Evolutionary conservation across 306 rosid genomes (phyloP).

Genomic region (Alnus rubra): DNA sequence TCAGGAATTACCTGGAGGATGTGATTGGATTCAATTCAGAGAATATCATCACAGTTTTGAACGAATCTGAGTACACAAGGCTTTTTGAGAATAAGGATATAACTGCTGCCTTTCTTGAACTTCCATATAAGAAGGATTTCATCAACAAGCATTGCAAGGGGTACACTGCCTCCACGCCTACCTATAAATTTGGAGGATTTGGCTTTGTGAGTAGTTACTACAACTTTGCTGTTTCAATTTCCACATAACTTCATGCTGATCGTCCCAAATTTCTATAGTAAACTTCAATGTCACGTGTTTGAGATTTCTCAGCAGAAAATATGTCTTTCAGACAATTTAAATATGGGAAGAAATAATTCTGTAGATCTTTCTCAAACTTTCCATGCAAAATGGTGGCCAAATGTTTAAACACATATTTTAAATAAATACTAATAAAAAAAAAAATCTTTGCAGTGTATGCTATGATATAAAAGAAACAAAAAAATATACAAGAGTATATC

Average conservation of each 20-base stretch:
- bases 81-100: slow-evolving; percentile 32
- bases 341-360: too few relatives aligned
- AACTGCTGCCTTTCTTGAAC: slow-evolving; percentile 70
- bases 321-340: too few relatives aligned
- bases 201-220: slow-evolving; percentile 60
- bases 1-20: slow-evolving; percentile 37
- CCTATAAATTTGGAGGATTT: slow-evolving; percentile 65
- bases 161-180: slow-evolving; percentile 34
- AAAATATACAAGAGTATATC: too few relatives aligned
- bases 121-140: slow-evolving; percentile 60
- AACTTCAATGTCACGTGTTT: too few relatives aligned
- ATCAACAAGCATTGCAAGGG: slow-evolving; percentile 46
- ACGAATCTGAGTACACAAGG: slow-evolving; percentile 24
- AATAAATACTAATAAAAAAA: too few relatives aligned
- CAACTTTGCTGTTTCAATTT: background rate
- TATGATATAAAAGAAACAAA: too few relatives aligned
- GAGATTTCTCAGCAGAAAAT: too few relatives aligned
- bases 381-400: background rate
- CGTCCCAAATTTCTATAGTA: background rate
- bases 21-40: slow-evolving; percentile 34
- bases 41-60: slow-evolving; percentile 25
- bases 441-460: too few relatives aligned
- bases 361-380: too few relatives aligned
- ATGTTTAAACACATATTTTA: too few relatives aligned
- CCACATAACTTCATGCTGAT: background rate